Conservation (phyloP, 371 early-diverging fungal genomes). For the Mucor plumbeus region DNA sequence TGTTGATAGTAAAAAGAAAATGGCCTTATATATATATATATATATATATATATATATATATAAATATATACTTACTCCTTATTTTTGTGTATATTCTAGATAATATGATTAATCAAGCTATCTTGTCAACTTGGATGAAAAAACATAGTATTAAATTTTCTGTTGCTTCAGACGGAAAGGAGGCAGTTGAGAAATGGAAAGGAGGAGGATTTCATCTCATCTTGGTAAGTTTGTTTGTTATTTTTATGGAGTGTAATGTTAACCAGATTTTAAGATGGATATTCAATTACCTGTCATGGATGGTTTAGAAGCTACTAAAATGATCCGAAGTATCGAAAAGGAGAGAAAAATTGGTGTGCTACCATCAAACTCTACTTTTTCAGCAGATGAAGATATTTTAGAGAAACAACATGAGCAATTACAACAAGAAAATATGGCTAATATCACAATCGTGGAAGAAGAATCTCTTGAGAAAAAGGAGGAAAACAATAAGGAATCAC, state of each 20-base stretch:
- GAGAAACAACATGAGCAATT: not conserved
- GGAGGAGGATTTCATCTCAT: constrained; percentile 77
- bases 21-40: not conserved
- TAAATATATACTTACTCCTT: constrained; percentile 2
- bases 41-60: too few species aligned
- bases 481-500: not conserved
- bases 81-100: constrained; percentile 45
- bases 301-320: constrained; percentile 80
- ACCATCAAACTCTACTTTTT: constrained; percentile 12
- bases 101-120: constrained; percentile 78
- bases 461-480: not conserved
- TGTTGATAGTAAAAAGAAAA: constrained; percentile 1
- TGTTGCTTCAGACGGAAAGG: constrained; percentile 76
- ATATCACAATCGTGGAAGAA: not conserved
- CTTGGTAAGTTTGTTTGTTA: constrained; percentile 54
- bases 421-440: not conserved
- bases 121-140: constrained; percentile 76
- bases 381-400: not conserved
- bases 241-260: not conserved
- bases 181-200: constrained; percentile 79
- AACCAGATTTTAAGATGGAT: constrained; percentile 66
- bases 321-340: constrained; percentile 73
- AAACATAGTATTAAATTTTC: constrained; percentile 74
- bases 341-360: constrained; percentile 66
- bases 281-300: constrained; percentile 85